These are phyloP conservation scores for Asterella californica DNA, from an alignment of 225 moss, liverwort and hornwort species.

Conservation along the genomic window DNA sequence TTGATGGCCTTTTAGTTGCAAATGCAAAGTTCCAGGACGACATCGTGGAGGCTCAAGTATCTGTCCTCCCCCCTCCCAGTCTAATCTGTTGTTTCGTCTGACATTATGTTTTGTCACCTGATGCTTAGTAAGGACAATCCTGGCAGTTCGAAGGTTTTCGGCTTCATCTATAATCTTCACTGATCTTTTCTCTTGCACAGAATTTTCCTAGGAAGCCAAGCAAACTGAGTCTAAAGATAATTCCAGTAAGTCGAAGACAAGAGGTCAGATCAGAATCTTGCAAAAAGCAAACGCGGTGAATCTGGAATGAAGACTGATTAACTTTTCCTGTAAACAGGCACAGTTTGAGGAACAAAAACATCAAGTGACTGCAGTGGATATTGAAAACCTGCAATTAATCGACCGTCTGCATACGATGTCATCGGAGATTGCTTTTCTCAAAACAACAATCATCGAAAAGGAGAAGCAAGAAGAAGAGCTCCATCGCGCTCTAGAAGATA, in stretches of 20 bases:
- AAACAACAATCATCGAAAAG: conserved; percentile 71
- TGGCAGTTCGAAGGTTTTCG: not conserved
- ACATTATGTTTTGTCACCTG: not conserved
- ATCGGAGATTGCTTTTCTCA: conserved; percentile 91
- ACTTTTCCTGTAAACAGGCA: conserved; percentile 43
- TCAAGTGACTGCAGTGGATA: conserved; percentile 88
- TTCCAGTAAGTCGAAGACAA: not conserved
- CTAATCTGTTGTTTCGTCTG: not conserved
- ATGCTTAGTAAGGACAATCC: not conserved
- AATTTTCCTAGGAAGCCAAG: not conserved
- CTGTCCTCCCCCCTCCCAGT: not conserved
- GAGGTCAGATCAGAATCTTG: not conserved
- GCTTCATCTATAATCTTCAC: not conserved
- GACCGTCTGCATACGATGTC: conserved; percentile 93
- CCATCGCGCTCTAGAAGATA: conserved; percentile 79
- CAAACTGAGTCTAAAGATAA: not conserved
- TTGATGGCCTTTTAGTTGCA: conserved; percentile 82
- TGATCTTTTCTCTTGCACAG: not conserved
- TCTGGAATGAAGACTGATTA: not conserved
- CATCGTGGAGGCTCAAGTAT: conserved; percentile 85
- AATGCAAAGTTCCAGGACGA: conserved; percentile 87
- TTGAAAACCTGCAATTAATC: conserved; percentile 96
- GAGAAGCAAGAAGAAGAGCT: conserved; percentile 85
- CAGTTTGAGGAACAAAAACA: conserved; percentile 94
- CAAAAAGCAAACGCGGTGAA: not conserved